phyloP scores from a whole-genome alignment of 345 rosid genomes.

The Dipteronia sinensis region DNA sequence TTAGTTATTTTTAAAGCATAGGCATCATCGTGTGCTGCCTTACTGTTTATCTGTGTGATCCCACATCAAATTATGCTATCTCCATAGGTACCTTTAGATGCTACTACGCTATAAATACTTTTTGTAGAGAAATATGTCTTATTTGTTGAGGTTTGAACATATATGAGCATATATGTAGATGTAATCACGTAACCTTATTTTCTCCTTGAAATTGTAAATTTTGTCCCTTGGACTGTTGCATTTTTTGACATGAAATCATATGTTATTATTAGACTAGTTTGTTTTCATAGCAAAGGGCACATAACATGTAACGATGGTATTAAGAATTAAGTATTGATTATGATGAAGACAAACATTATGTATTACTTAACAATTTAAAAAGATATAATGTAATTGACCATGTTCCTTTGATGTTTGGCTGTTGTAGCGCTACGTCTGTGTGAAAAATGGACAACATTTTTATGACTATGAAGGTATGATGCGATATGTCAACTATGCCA shows the following conservation, averaged over 20 bases:
- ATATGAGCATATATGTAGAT: not conserved
- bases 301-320: not conserved
- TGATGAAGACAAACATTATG: not conserved
- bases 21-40: not conserved
- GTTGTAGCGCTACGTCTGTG: slow-evolving; percentile 25
- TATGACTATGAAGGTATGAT: slow-evolving; percentile 29
- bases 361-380: not conserved
- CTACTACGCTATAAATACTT: no score
- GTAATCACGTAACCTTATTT: not conserved
- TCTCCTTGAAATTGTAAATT: not conserved
- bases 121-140: no score
- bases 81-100: no score
- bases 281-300: not conserved
- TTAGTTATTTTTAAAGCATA: not conserved
- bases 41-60: not conserved
- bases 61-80: not conserved
- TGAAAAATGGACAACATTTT: slow-evolving; percentile 28
- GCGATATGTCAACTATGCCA: slow-evolving; percentile 34
- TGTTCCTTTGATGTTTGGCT: slow-evolving; percentile 18
- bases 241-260: not conserved
- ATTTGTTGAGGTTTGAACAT: not conserved
- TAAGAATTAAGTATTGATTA: not conserved
- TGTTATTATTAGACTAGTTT: not conserved
- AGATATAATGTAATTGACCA: not conserved
- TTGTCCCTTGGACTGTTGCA: not conserved